phyloP scores from a whole-genome alignment of 495 filamentous ascomycete genomes.

The Xylaria venustula region DNA sequence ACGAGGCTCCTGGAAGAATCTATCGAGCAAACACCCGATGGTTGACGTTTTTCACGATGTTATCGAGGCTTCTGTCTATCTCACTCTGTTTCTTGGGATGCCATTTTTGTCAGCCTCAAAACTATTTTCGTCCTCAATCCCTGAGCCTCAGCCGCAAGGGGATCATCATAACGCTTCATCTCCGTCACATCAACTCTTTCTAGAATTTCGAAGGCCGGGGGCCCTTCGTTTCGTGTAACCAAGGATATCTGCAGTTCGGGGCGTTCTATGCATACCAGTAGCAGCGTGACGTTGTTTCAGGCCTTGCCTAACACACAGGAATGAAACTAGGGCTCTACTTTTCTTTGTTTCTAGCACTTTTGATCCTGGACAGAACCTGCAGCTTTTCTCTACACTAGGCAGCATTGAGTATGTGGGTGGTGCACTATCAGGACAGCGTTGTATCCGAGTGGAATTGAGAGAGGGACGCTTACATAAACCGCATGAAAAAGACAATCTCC shows the following conservation, averaged over 20 bases:
- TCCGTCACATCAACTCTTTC: not conserved
- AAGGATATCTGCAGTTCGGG: not conserved
- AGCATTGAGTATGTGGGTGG: no score
- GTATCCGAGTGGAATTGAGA: no score
- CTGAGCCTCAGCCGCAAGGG: conserved; percentile 10
- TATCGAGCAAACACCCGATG: not conserved
- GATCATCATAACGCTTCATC: not conserved
- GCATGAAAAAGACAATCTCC: conserved; percentile 11
- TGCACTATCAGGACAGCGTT: no score
- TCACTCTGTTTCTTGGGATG: not conserved
- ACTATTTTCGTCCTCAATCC: not conserved
- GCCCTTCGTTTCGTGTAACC: conserved; percentile 6
- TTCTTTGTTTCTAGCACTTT: not conserved
- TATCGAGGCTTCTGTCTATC: not conserved
- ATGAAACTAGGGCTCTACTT: conserved; percentile 4
- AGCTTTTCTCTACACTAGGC: not conserved
- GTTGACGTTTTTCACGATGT: no score
- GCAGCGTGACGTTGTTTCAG: conserved; percentile 13
- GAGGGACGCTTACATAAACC: not conserved
- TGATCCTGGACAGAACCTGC: not conserved
- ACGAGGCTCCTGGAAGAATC: not conserved
- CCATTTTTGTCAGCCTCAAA: conserved; percentile 1
- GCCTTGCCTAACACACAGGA: conserved; percentile 8
- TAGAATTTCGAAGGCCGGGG: conserved; percentile 4
- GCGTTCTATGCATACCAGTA: conserved; percentile 8